A percentile compares a stretch with the other conserved stretches of the same genome.
Conservation (phyloP, 1,284 basidiomycete species). For the Moesziomyces parantarcticus region DNA sequence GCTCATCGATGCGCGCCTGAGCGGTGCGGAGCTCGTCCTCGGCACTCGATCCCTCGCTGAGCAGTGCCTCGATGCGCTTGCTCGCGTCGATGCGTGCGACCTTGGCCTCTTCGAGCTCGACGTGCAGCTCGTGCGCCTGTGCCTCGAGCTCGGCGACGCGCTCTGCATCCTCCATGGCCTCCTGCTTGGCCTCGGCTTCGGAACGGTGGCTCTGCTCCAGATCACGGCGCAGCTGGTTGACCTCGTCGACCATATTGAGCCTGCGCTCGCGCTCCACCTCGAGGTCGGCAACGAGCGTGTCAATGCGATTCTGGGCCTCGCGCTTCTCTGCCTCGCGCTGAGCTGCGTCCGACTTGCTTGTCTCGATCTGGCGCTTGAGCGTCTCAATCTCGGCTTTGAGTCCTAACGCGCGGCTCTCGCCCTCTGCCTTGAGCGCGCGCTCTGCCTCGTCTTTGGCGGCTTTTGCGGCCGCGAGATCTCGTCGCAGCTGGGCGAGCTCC, state of each 20-base stretch:
- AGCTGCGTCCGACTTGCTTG: slow-evolving; percentile 22
- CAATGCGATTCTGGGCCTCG: slow-evolving; percentile 15
- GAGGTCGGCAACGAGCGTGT: slow-evolving; percentile 35
- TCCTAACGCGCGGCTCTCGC: slow-evolving; percentile 12
- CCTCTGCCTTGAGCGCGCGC: slow-evolving; percentile 17
- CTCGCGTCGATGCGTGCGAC: slow-evolving; percentile 55
- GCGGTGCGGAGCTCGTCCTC: slow-evolving; percentile 56
- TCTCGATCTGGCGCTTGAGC: slow-evolving; percentile 23
- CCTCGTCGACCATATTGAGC: slow-evolving; percentile 60
- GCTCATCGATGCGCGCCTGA: slow-evolving; percentile 57
- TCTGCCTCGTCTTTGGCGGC: slow-evolving; percentile 30
- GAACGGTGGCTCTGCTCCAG: slow-evolving; percentile 49
- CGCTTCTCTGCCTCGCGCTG: slow-evolving; percentile 26
- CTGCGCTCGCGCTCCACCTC: slow-evolving; percentile 56
- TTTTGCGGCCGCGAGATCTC: slow-evolving; percentile 22
- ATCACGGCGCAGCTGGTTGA: slow-evolving; percentile 52
- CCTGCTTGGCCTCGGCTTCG: slow-evolving; percentile 47
- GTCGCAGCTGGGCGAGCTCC: slow-evolving; percentile 22
- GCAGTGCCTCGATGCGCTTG: slow-evolving; percentile 57
- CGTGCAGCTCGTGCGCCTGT: slow-evolving; percentile 49
- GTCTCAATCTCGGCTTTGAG: slow-evolving; percentile 35
- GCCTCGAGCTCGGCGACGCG: slow-evolving; percentile 55
- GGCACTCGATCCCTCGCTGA: slow-evolving; percentile 57
- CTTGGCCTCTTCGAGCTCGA: slow-evolving; percentile 59
- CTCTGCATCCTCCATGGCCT: slow-evolving; percentile 55